Base-by-base conservation (phyloP, 352 stramenopile genomes). In the Phytophthora sp. region DNA sequence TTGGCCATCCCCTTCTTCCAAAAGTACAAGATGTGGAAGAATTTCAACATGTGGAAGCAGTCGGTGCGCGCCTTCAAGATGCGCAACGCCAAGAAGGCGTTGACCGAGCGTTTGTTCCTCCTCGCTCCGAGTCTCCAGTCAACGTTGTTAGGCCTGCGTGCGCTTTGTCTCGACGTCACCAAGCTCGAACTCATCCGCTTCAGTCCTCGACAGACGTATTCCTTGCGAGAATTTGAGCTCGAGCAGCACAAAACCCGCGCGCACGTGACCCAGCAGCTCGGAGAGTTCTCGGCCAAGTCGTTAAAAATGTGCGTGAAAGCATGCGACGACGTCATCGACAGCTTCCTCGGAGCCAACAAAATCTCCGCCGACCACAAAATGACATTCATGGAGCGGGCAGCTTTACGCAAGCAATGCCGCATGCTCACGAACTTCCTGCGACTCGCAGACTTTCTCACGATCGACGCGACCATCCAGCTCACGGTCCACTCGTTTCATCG, bases 301-400 rank as follows among this genome's bases (percentile, higher is more conserved):
- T 72, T 96, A 21, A 72, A 83, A 42, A 80, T 97, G 53, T 97
- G 96, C 47, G 81, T 96, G 1, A 79, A 84, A 16, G 91, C 95
- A 2, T 98, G 95, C 46, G 92, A 98, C 64, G 74, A 94, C 9
- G 93, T 98, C 24, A 94, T 98, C 20, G 94, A 98, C 57, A 53
- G 62, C 13, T 98, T 98, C 47, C 76, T 98, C 20, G 78, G 78
- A 30, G 70, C 76, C 9, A 98, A 98, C 77, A 94, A 96, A 39
- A 98, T 98, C 67, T 86, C 90, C 0, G 77, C 91, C 0, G 90
- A 98, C 45, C 90, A 97, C 71, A 97, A 96, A 44, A 98, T 98
- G 94, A 98, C 93, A 6, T 98, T 98, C 68, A 98, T 98, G 94
- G 95, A 98, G 70, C 78, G 93, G 16, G 94, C 95, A 1, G 86